A percentile compares a stretch with the other conserved stretches of the same genome.
Evolutionary conservation across 139 green algal species (phyloP).

Genomic region (Picochlorum sp.): DNA sequence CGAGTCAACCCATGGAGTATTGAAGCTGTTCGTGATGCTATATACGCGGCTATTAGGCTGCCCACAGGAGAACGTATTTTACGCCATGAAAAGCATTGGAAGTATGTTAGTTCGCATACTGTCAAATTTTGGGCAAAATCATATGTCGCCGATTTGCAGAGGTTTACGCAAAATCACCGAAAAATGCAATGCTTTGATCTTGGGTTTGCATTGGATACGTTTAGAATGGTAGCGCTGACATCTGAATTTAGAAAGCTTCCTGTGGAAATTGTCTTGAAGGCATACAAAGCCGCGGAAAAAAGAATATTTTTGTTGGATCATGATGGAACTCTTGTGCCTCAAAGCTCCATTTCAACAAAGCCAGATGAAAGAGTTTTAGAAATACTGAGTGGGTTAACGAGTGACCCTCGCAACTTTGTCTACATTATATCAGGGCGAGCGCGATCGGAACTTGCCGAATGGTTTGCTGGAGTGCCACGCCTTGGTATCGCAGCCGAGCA

Average conservation of each 20-base stretch:
- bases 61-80: conserved; percentile 54
- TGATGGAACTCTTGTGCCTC: conserved; percentile 85
- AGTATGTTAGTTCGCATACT: conserved; percentile 88
- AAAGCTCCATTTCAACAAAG: conserved; percentile 34
- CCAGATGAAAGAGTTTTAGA: conserved; percentile 19
- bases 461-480: conserved; percentile 71
- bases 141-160: conserved; percentile 62
- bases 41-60: conserved; percentile 54
- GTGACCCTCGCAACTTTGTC: conserved; percentile 69
- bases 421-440: conserved; percentile 81
- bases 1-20: conserved; percentile 95
- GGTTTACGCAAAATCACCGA: conserved; percentile 59
- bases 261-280: conserved; percentile 24
- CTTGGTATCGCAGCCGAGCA: conserved; percentile 90
- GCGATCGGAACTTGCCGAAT: conserved; percentile 59
- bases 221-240: conserved; percentile 83
- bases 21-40: conserved; percentile 68
- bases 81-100: conserved; percentile 95
- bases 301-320: conserved; percentile 94
- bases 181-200: conserved; percentile 92
- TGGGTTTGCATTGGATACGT: conserved; percentile 91
- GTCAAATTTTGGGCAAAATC: conserved; percentile 85
- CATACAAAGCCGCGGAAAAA: conserved; percentile 42
- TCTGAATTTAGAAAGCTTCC: conserved; percentile 87
- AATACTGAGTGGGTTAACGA: conserved; percentile 53